These are phyloP conservation scores for Suhomyces bokatorum DNA, from an alignment of 1,139 yeast genomes.

Conservation along the genomic window DNA sequence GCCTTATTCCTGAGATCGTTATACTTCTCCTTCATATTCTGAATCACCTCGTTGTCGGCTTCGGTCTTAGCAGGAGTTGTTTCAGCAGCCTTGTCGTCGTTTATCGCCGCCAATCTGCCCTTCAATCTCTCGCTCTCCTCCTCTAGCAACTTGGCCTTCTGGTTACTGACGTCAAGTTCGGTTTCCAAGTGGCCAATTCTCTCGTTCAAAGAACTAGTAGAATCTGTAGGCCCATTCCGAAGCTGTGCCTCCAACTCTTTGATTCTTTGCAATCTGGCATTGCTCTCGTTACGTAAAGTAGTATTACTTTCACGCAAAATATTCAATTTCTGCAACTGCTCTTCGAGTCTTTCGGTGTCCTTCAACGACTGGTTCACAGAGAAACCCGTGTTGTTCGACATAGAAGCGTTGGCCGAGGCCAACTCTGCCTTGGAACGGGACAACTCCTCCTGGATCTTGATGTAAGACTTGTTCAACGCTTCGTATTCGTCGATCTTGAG, in stretches of 20 bases:
- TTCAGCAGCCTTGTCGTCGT: neutral
- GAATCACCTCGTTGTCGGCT: constrained; percentile 22
- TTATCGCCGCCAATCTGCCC: constrained; percentile 15
- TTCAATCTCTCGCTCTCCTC: constrained; percentile 44
- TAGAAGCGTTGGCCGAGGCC: constrained; percentile 7
- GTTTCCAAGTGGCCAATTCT: constrained; percentile 25
- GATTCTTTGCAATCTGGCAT: constrained; percentile 25
- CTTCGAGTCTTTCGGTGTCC: constrained; percentile 55
- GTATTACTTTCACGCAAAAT: constrained; percentile 73
- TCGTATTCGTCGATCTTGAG: constrained; percentile 50
- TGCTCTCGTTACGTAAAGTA: constrained; percentile 59
- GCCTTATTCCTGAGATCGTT: constrained; percentile 34
- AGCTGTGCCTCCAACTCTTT: constrained; percentile 25
- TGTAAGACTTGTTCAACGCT: constrained; percentile 46
- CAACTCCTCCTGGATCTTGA: constrained; percentile 42
- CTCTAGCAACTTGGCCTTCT: constrained; percentile 31
- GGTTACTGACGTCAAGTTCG: constrained; percentile 34
- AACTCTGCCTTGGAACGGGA: constrained; percentile 48
- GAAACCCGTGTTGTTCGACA: constrained; percentile 9
- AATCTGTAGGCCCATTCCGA: constrained; percentile 16
- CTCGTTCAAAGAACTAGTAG: constrained; percentile 24
- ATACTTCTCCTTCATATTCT: constrained; percentile 29
- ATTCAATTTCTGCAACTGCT: constrained; percentile 67
- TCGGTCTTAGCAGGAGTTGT: neutral
- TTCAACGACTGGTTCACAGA: constrained; percentile 41